These are phyloP conservation scores for Leucaena leucocephala DNA, from an alignment of 306 rosid species.

Conservation along the genomic window DNA sequence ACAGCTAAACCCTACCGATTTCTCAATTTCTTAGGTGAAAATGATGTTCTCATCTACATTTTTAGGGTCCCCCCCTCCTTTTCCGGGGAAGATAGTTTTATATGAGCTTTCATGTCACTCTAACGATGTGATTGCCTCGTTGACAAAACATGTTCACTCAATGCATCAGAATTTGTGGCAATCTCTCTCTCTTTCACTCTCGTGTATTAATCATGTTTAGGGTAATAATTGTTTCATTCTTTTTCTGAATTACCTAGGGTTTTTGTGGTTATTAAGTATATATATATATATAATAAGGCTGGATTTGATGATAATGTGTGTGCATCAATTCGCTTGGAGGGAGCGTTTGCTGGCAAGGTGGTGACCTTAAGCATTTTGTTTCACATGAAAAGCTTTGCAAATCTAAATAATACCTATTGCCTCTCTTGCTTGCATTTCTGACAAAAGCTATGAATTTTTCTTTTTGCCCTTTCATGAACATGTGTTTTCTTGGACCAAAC, in stretches of 20 bases:
- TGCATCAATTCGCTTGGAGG: not conserved
- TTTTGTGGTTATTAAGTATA: constrained; percentile 25
- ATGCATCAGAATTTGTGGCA: constrained; percentile 36
- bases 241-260: constrained; percentile 33
- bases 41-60: constrained; percentile 33
- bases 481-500: constrained; percentile 37
- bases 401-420: constrained; percentile 28
- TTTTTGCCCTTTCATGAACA: constrained; percentile 17
- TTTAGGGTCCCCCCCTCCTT: not conserved
- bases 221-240: constrained; percentile 50
- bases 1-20: constrained; percentile 31
- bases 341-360: constrained; percentile 2
- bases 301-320: constrained; percentile 6
- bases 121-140: constrained; percentile 67
- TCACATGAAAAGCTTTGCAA: constrained; percentile 21
- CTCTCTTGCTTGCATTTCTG: constrained; percentile 33
- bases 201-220: constrained; percentile 42
- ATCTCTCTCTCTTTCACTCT: constrained; percentile 24
- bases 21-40: constrained; percentile 30
- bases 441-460: constrained; percentile 55
- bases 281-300: not conserved
- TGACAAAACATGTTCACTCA: constrained; percentile 55
- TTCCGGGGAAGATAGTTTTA: constrained; percentile 21
- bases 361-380: constrained; percentile 20
- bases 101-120: constrained; percentile 62